Evolutionary conservation across 768 basidiomycete species (phyloP).

Genomic region (Boletales sp.): DNA sequence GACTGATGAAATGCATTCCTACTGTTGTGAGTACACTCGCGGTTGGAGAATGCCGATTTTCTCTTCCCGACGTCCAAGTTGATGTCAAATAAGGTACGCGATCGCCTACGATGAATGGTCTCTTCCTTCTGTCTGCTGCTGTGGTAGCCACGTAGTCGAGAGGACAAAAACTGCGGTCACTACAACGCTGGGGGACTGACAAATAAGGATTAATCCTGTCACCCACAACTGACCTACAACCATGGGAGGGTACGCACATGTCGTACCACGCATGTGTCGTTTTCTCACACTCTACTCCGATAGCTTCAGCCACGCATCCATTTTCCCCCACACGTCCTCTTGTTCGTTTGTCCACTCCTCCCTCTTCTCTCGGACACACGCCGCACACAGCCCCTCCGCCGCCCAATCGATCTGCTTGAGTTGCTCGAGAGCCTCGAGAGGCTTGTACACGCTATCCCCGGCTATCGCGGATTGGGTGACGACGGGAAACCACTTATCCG

Average conservation of each 20-base stretch:
- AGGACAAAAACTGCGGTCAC: too few species aligned
- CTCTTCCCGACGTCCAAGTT: too few species aligned
- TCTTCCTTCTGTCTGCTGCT: too few species aligned
- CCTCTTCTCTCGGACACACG: constrained; percentile 55
- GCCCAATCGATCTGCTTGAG: constrained; percentile 61
- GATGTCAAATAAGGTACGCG: too few species aligned
- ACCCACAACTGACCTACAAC: constrained; percentile 5
- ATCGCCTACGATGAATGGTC: too few species aligned
- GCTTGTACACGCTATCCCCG: constrained; percentile 61
- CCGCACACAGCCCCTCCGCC: constrained; percentile 51
- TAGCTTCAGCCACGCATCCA: constrained; percentile 54
- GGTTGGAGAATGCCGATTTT: too few species aligned
- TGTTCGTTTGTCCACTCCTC: constrained; percentile 68
- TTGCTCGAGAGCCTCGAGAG: constrained; percentile 64
- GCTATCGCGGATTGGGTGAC: constrained; percentile 68
- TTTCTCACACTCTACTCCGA: constrained; percentile 8
- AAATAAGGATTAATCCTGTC: neutral
- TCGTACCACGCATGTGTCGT: neutral
- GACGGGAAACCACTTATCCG: constrained; percentile 66
- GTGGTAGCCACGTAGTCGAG: too few species aligned
- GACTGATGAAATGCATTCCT: too few species aligned
- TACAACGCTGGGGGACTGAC: neutral
- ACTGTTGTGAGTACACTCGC: too few species aligned
- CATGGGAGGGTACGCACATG: neutral
- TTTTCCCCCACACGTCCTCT: constrained; percentile 50